phyloP scores from a whole-genome alignment of 23 red algal genomes.

The Agarophyton chilense region DNA sequence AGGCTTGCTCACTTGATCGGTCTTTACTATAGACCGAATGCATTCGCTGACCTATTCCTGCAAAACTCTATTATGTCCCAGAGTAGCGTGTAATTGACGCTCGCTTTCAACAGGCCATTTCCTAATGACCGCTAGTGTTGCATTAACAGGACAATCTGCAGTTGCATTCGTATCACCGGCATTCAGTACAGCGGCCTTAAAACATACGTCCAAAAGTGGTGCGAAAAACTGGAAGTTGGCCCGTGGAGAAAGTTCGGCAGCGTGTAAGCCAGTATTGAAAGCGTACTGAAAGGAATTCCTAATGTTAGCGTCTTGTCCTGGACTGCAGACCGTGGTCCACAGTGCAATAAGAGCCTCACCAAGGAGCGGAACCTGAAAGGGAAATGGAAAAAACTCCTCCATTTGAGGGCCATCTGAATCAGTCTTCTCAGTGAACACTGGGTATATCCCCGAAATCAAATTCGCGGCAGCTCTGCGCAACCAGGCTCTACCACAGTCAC shows the following conservation, averaged over 20 bases:
- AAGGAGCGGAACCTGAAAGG: constrained; percentile 1
- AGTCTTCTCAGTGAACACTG: not conserved
- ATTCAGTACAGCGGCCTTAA: constrained; percentile 33
- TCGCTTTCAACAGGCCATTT: constrained; percentile 55
- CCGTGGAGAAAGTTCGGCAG: constrained; percentile 15
- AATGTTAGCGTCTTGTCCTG: not conserved
- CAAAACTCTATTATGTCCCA: constrained; percentile 3
- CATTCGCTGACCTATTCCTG: constrained; percentile 6
- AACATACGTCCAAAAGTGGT: constrained; percentile 16
- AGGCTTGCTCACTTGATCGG: constrained; percentile 4
- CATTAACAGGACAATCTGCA: not conserved
- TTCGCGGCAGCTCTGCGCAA: constrained; percentile 19
- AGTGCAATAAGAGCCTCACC: constrained; percentile 6
- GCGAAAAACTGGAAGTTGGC: constrained; percentile 15
- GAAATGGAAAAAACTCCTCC: constrained; percentile 25
- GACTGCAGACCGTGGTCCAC: constrained; percentile 25
- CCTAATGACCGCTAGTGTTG: constrained; percentile 28
- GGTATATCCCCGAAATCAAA: constrained; percentile 41
- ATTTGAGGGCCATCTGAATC: not conserved
- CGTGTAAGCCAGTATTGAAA: not conserved
- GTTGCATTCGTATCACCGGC: not conserved
- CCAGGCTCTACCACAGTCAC: constrained; percentile 34
- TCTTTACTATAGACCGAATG: not conserved
- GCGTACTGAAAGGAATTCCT: not conserved
- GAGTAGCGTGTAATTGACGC: not conserved